Conservation (phyloP, 106 monocot species). For the Acorus gramineus region DNA sequence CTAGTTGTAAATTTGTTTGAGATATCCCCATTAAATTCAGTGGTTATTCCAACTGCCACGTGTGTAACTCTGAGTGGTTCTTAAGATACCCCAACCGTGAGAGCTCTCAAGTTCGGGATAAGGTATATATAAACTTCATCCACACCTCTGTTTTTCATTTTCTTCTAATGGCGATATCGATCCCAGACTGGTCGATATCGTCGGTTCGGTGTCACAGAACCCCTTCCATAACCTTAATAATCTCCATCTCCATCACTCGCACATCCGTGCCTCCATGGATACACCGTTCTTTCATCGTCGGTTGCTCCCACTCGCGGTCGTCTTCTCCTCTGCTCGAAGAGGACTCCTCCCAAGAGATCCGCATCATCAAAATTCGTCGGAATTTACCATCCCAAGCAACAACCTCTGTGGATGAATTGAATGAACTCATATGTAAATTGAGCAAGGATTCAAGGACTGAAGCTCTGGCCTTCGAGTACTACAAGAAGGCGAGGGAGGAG, state of each 20-base stretch:
- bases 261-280: slow-evolving; percentile 11
- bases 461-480: slow-evolving; percentile 34
- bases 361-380: slow-evolving; percentile 6
- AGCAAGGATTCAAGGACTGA: slow-evolving; percentile 31
- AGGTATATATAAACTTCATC: slow-evolving; percentile 11
- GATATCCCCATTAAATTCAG: too few species aligned
- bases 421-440: slow-evolving; percentile 25
- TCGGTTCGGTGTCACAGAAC: slow-evolving; percentile 13
- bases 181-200: slow-evolving; percentile 25
- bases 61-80: not conserved
- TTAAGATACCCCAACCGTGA: slow-evolving; percentile 3
- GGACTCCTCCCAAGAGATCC: slow-evolving; percentile 13
- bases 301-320: slow-evolving; percentile 8
- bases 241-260: slow-evolving; percentile 21
- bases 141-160: not conserved
- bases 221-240: slow-evolving; percentile 10
- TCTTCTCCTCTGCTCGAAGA: too few species aligned
- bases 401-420: slow-evolving; percentile 18
- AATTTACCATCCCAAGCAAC: not conserved
- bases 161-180: slow-evolving; percentile 41
- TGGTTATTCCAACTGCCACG: not conserved
- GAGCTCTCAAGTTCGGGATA: slow-evolving; percentile 12
- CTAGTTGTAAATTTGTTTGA: too few species aligned
- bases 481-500: slow-evolving; percentile 33
- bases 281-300: slow-evolving; percentile 10